Evolutionary conservation across 2,329 filamentous ascomycete genomes (phyloP), one percentile per base, ranked within the genome.

Genomic region (Sclerotinia spermophila): DNA sequence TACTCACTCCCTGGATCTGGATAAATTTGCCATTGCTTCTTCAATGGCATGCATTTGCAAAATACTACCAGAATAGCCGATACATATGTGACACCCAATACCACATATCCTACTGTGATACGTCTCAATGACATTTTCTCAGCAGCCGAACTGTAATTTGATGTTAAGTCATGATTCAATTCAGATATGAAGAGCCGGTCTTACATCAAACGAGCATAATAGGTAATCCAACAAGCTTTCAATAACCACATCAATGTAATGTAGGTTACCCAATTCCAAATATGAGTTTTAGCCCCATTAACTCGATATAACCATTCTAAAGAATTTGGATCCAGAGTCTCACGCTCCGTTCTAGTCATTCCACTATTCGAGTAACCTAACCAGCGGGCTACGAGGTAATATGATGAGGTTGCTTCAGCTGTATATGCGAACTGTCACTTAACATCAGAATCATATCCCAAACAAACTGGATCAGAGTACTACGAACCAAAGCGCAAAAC

Each of bases 11-110:
- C 56, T 51, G 67, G 67, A 30, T 68, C 56, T 30, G 67, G 67
- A n/a, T 68, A 51, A 19, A 68, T 68, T 62, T 68, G 67, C 67
- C 67, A 68, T 62, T 68, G 67, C 40, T 62, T 68, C 30, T 48
- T 68, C 24, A 68, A 40, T 17, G 67, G 67, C 30, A 68, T 17
- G n/a, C 67, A 68, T 62, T 62, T 62, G 33, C 56, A 68, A 30
- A 60, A 27, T 33, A 68, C 45, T 40, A 51, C 67, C 35, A 68
- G 33, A 27, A 68, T 53, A 40, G 67, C 56, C 48, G 33, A 60
- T 48, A 68, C 19, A 48, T 62, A 68, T 2, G 67, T 68, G 5
- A 68, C 7, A 10, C 40, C 56, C 35, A 62, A 51, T 5, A 62
- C 44, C 21, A 53, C 15, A n/a, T 68, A 68, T 38, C 67, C 67